These are phyloP conservation scores for Gastrolobium bilobum DNA, from an alignment of 306 rosid genomes.

Conservation along the genomic window DNA sequence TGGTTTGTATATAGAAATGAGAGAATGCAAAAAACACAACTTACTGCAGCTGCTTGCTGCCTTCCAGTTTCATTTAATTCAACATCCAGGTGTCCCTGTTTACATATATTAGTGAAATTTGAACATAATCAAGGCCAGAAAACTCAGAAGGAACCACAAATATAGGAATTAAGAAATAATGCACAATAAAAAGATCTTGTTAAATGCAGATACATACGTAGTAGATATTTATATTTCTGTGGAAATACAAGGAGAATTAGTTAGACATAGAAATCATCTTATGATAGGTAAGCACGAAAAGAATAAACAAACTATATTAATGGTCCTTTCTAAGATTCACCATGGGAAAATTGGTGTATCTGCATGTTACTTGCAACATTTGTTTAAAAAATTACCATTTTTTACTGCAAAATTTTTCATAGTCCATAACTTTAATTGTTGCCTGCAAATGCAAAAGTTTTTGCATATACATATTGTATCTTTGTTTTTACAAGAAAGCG, in stretches of 20 bases:
- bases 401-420: not conserved
- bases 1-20: conserved; percentile 30
- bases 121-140: conserved; percentile 29
- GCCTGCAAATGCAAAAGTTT: not conserved
- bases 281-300: conserved; percentile 25
- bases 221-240: not conserved
- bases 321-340: not conserved
- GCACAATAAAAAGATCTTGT: conserved; percentile 9
- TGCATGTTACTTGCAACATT: conserved; percentile 6
- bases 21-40: conserved; percentile 48
- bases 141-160: conserved; percentile 39
- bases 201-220: not conserved
- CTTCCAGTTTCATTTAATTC: conserved; percentile 93
- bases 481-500: not conserved
- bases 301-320: conserved; percentile 1
- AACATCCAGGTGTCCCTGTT: conserved; percentile 90
- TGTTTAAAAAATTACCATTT: not conserved
- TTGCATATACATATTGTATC: not conserved
- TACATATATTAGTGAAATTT: conserved; percentile 38
- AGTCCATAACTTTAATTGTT: not conserved
- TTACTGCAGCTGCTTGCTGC: conserved; percentile 85
- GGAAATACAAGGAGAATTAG: conserved; percentile 24
- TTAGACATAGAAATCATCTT: conserved; percentile 6
- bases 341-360: not conserved
- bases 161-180: conserved; percentile 35